phyloP scores from a whole-genome alignment of 306 rosid species.

The Elaeagnus macrophylla region DNA sequence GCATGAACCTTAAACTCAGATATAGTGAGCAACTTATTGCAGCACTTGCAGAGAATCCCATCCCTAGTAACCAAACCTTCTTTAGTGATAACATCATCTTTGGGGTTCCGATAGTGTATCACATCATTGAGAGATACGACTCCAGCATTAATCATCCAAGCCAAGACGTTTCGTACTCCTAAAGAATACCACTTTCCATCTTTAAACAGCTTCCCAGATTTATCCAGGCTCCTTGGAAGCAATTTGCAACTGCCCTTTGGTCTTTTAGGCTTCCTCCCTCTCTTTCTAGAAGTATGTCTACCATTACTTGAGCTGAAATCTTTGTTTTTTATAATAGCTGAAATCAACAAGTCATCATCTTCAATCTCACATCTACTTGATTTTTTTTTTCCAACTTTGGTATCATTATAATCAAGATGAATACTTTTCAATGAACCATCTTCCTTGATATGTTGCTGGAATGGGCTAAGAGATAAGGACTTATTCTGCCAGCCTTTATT shows the following conservation, averaged over 20 bases:
- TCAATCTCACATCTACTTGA: conserved; percentile 54
- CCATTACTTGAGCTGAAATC: conserved; percentile 35
- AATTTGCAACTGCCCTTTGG: conserved; percentile 62
- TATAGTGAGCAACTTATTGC: conserved; percentile 50
- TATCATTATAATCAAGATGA: conserved; percentile 18
- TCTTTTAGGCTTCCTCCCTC: conserved; percentile 49
- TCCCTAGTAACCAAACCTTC: conserved; percentile 73
- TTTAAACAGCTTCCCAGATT: conserved; percentile 56
- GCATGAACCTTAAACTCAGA: conserved; percentile 80
- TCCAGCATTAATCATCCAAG: conserved; percentile 79
- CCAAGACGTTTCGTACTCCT: conserved; percentile 65
- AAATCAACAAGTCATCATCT: conserved; percentile 84
- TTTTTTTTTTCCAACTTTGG: conserved; percentile 36
- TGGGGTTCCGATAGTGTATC: conserved; percentile 63
- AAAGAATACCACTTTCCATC: conserved; percentile 52
- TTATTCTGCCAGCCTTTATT: conserved; percentile 27
- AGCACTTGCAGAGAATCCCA: conserved; percentile 80
- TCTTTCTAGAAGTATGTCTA: conserved; percentile 31
- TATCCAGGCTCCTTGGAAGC: conserved; percentile 63
- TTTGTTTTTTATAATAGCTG: conserved; percentile 70
- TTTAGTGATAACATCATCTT: conserved; percentile 52
- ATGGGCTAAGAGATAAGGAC: conserved; percentile 29
- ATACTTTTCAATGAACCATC: conserved; percentile 24
- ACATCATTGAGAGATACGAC: conserved; percentile 57
- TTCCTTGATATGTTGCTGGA: conserved; percentile 32